Percentiles rank a stretch among this genome's conserved stretches.
phyloP scores from a whole-genome alignment of 768 basidiomycete genomes.

The Filobasidium floriforme region DNA sequence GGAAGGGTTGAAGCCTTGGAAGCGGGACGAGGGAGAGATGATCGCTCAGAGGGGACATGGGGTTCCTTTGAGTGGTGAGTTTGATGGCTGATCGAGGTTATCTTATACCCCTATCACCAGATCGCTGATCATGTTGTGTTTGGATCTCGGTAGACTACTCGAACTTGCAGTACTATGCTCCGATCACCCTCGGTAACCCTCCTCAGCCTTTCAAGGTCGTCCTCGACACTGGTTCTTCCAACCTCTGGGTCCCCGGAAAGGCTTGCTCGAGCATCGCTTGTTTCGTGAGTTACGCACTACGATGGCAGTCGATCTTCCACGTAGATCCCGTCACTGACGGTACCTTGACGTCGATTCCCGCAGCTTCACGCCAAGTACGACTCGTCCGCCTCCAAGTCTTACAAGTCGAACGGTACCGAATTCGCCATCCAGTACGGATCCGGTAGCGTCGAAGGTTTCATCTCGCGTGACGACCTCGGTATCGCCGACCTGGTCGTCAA shows the following conservation, averaged over 20 bases:
- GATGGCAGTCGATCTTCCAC: neutral
- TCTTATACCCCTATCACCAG: neutral
- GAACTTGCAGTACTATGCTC: constrained; percentile 95
- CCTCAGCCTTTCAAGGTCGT: constrained; percentile 92
- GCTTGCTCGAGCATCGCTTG: constrained; percentile 44
- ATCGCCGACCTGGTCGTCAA: constrained; percentile 77
- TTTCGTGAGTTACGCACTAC: constrained; percentile 35
- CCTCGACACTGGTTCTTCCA: constrained; percentile 69
- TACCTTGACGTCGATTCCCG: constrained; percentile 27
- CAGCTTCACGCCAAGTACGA: constrained; percentile 84
- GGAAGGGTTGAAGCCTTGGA: constrained; percentile 3
- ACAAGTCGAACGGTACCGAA: constrained; percentile 79
- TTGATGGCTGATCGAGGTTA: neutral
- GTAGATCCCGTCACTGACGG: too few species aligned
- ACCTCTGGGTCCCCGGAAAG: constrained; percentile 76
- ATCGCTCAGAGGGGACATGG: constrained; percentile 58
- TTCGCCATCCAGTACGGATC: constrained; percentile 93
- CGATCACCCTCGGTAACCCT: constrained; percentile 74
- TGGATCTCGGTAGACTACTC: constrained; percentile 64
- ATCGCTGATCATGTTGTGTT: neutral
- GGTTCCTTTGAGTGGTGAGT: constrained; percentile 82
- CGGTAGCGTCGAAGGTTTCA: constrained; percentile 92
- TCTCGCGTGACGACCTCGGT: constrained; percentile 68
- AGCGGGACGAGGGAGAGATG: constrained; percentile 33
- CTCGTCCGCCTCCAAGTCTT: constrained; percentile 64